phyloP scores from a whole-genome alignment of 129 eudicot species.

The Centella asiatica region DNA sequence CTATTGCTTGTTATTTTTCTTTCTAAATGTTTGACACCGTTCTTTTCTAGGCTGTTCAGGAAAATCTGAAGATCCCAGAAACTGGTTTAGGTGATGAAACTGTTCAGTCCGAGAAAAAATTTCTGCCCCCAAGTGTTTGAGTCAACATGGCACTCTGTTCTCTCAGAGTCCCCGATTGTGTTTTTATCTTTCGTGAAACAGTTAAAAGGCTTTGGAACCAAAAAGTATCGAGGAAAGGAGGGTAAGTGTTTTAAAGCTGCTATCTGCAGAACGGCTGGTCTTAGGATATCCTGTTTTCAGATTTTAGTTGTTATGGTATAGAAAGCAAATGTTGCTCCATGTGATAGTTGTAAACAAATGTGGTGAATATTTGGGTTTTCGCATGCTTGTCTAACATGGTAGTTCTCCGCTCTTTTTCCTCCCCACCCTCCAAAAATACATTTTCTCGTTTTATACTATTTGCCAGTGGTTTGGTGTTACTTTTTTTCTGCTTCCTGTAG shows the following conservation, averaged over 20 bases:
- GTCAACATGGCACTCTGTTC: background rate
- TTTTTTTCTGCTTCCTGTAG: no score
- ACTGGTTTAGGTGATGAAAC: conserved; percentile 23
- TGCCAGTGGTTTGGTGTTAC: no score
- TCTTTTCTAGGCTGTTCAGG: conserved; percentile 72
- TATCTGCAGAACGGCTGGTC: background rate
- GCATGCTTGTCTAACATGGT: background rate
- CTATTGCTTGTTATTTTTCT: background rate
- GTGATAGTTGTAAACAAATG: background rate
- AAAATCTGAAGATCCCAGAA: conserved; percentile 33
- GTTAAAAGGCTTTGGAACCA: background rate
- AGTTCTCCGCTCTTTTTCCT: no score
- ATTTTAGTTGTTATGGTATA: conserved; percentile 2
- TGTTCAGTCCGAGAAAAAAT: conserved; percentile 3
- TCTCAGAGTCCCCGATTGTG: background rate
- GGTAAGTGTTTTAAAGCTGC: background rate
- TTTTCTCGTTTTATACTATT: no score
- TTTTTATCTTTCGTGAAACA: background rate
- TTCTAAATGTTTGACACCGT: conserved; percentile 2
- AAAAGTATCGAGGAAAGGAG: background rate
- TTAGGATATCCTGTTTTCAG: conserved; percentile 2
- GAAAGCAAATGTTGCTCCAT: background rate
- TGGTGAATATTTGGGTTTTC: background rate
- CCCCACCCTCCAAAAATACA: no score
- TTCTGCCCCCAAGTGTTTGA: conserved; percentile 21